These are phyloP conservation scores for Salix dunnii DNA, from an alignment of 345 rosid species.

Conservation along the genomic window DNA sequence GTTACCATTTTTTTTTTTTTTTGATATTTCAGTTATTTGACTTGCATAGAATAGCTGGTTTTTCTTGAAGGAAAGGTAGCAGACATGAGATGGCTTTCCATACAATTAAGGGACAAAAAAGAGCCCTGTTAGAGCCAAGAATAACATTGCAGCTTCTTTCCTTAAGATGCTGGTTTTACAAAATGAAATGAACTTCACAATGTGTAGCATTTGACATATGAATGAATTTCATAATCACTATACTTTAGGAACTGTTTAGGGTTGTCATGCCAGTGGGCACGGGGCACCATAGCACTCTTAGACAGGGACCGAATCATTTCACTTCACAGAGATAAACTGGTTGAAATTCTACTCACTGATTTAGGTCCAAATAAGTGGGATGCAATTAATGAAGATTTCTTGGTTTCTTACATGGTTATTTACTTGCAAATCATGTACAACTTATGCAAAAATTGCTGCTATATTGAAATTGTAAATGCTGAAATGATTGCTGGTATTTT, in stretches of 20 bases:
- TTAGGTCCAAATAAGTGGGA: neutral
- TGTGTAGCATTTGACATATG: neutral
- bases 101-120: neutral
- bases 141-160: neutral
- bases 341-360: neutral
- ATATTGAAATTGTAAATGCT: neutral
- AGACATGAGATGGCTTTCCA: neutral
- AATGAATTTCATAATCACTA: neutral
- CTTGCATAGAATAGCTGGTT: neutral
- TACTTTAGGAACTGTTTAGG: neutral
- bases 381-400: neutral
- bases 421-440: neutral
- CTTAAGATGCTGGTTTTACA: neutral
- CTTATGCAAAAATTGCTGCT: neutral
- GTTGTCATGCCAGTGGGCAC: neutral
- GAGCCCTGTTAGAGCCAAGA: neutral
- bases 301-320: neutral
- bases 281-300: neutral
- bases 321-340: neutral
- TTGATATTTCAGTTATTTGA: neutral
- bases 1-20: neutral
- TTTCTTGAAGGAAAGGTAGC: neutral
- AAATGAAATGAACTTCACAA: neutral
- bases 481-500: neutral
- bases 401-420: slow-evolving; percentile 2